A percentile compares a stretch with the other conserved stretches of the same genome.
Evolutionary conservation across 139 green algal genomes (phyloP).

Genomic region (Picochlorum sp.): DNA sequence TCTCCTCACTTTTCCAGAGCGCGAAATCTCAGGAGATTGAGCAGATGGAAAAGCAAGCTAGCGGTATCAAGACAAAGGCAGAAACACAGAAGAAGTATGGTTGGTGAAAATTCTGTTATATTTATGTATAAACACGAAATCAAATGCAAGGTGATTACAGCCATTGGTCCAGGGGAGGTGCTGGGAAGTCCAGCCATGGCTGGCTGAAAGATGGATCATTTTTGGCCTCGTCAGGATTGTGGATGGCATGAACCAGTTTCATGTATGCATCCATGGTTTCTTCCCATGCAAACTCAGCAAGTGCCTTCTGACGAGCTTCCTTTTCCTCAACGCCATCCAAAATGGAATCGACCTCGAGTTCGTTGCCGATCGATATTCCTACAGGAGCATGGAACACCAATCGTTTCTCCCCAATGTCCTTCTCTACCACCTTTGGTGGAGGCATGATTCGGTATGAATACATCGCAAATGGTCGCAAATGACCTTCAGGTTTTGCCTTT

Average conservation of each 20-base stretch:
- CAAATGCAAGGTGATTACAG: neutral
- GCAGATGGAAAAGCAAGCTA: constrained; percentile 37
- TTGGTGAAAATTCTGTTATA: constrained; percentile 29
- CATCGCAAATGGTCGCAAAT: constrained; percentile 93
- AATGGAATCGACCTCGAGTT: constrained; percentile 57
- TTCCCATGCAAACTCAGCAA: constrained; percentile 33
- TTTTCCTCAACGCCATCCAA: constrained; percentile 41
- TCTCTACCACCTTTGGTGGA: constrained; percentile 71
- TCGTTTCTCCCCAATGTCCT: constrained; percentile 69
- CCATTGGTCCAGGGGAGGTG: constrained; percentile 13
- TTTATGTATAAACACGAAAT: neutral
- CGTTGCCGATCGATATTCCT: constrained; percentile 58
- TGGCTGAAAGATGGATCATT: constrained; percentile 11
- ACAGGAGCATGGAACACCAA: constrained; percentile 61
- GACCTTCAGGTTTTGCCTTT: constrained; percentile 56
- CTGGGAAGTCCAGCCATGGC: constrained; percentile 18
- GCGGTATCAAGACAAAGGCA: constrained; percentile 54
- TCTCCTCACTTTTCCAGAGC: constrained; percentile 52
- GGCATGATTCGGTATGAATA: constrained; percentile 86
- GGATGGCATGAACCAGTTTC: constrained; percentile 49
- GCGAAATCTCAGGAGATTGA: constrained; percentile 56
- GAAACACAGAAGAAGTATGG: constrained; percentile 67
- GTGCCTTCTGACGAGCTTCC: constrained; percentile 30
- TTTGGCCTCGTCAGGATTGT: constrained; percentile 32
- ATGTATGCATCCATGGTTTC: constrained; percentile 41